phyloP scores from a whole-genome alignment of 352 stramenopile genomes.

The Pythium dissimile region DNA sequence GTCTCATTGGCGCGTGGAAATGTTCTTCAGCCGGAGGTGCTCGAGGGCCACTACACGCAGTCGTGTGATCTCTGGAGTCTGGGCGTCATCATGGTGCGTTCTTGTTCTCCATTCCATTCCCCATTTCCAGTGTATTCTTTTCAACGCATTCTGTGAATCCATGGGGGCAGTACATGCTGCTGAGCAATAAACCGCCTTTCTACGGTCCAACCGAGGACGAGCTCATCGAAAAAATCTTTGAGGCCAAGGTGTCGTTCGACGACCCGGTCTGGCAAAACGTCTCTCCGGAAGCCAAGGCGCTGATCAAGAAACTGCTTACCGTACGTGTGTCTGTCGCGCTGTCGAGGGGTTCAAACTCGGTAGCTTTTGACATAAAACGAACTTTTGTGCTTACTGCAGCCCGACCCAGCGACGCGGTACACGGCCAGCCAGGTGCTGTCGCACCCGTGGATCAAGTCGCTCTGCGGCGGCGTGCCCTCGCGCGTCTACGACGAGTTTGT shows the following conservation, averaged over 20 bases:
- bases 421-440: constrained; percentile 59
- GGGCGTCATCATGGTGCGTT: constrained; percentile 73
- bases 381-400: constrained; percentile 22
- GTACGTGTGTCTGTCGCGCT: constrained; percentile 28
- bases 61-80: constrained; percentile 82
- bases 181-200: constrained; percentile 76
- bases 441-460: constrained; percentile 73
- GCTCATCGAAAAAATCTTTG: constrained; percentile 72
- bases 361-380: no score
- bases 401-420: constrained; percentile 44
- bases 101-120: no score
- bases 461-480: constrained; percentile 28
- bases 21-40: constrained; percentile 68
- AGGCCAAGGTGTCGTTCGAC: constrained; percentile 52
- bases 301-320: constrained; percentile 73
- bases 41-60: constrained; percentile 71
- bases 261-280: constrained; percentile 49
- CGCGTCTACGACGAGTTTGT: constrained; percentile 66
- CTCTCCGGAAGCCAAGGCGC: constrained; percentile 58
- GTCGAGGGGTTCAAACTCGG: background rate
- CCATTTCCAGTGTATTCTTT: no score
- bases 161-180: constrained; percentile 78
- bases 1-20: no score
- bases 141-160: no score
- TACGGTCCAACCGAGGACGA: constrained; percentile 65